Evolutionary conservation across 768 basidiomycete genomes (phyloP).

Genomic region (Naganishia antarctica): DNA sequence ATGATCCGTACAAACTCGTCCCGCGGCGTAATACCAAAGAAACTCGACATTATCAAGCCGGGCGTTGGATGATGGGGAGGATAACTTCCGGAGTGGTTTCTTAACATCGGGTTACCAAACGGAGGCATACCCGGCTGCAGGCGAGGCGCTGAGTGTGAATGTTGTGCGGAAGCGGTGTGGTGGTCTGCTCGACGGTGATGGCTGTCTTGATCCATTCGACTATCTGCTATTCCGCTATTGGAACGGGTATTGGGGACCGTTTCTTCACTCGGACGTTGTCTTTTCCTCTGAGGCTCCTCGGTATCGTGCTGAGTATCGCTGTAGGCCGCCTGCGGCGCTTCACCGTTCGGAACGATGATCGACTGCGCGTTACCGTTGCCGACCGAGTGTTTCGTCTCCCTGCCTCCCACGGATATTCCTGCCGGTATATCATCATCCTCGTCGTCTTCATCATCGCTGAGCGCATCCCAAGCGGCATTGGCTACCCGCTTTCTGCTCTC

Average conservation of each 20-base stretch:
- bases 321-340: neutral
- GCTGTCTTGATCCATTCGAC: neutral
- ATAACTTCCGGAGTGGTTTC: neutral
- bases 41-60: slow-evolving; percentile 30
- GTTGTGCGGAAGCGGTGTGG: neutral
- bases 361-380: neutral
- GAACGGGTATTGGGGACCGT: neutral
- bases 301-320: neutral
- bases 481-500: neutral
- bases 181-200: neutral
- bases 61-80: slow-evolving; percentile 21
- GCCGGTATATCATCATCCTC: slow-evolving; percentile 10
- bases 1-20: slow-evolving; percentile 41
- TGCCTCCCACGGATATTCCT: slow-evolving; percentile 1
- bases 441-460: neutral
- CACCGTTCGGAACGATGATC: neutral
- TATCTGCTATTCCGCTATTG: neutral
- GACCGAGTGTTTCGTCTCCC: slow-evolving; percentile 12
- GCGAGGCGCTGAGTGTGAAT: neutral
- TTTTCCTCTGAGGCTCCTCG: neutral
- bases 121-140: neutral
- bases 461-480: slow-evolving; percentile 15
- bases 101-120: too few relatives aligned
- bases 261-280: neutral
- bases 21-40: slow-evolving; percentile 43